Percentiles rank a stretch among this genome's conserved stretches.
Conservation (phyloP, 2,329 filamentous ascomycete genomes). For the Fusarium penzigii region DNA sequence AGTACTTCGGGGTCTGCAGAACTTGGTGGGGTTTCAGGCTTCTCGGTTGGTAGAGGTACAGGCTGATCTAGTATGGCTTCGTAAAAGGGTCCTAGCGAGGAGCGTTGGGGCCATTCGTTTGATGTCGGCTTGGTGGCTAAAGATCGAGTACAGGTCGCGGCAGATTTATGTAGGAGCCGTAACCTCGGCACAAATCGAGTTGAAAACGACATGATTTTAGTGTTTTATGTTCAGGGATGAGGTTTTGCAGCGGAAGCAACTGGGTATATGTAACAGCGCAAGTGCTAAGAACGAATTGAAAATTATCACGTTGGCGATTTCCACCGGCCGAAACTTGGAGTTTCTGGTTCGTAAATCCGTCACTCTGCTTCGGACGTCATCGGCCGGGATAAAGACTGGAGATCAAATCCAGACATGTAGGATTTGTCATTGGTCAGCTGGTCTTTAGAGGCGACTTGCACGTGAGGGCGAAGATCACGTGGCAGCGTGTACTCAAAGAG, state of each 20-base stretch:
- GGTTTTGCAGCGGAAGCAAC: background rate
- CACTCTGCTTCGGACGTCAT: conserved; percentile 36
- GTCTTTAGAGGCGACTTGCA: background rate
- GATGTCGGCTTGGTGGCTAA: conserved; percentile 21
- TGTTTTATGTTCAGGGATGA: background rate
- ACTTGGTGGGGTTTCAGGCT: conserved; percentile 47
- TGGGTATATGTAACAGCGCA: background rate
- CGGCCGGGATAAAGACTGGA: conserved; percentile 18
- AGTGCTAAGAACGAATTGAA: background rate
- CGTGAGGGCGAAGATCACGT: conserved; percentile 9
- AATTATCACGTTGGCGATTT: conserved; percentile 11
- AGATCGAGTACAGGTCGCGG: conserved; percentile 24
- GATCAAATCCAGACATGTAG: background rate
- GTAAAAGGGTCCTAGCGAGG: conserved; percentile 60
- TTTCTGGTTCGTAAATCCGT: conserved; percentile 30
- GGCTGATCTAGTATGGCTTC: conserved; percentile 54
- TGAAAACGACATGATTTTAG: conserved; percentile 32
- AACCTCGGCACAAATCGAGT: conserved; percentile 33
- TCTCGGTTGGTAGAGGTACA: conserved; percentile 40
- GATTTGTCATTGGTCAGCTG: background rate
- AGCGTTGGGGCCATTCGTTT: conserved; percentile 38
- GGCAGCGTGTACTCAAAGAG: conserved; percentile 10
- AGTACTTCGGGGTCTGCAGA: conserved; percentile 33
- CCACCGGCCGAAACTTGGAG: conserved; percentile 21
- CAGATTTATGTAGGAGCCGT: conserved; percentile 27